These are phyloP conservation scores for Leccinellum albellum DNA, from an alignment of 768 basidiomycete species.

Conservation along the genomic window DNA sequence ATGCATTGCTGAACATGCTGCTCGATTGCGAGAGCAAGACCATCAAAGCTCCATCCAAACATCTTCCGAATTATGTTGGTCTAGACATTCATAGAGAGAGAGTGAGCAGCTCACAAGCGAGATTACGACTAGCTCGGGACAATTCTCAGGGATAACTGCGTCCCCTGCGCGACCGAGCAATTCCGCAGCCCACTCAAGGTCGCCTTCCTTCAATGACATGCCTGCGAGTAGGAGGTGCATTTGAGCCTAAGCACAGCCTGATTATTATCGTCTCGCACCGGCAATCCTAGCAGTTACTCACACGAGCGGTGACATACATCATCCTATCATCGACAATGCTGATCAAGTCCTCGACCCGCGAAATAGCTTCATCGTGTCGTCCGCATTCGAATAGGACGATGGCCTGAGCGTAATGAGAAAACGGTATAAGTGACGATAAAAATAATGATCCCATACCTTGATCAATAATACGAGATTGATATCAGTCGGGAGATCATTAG, in stretches of 20 bases:
- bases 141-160: too few relatives aligned
- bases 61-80: neutral
- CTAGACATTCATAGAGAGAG: too few relatives aligned
- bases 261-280: neutral
- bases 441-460: neutral
- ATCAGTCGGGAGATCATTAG: neutral
- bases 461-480: constrained; percentile 7
- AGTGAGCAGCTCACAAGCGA: neutral
- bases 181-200: neutral
- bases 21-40: neutral
- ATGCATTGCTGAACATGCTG: neutral
- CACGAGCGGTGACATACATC: neutral
- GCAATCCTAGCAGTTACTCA: neutral
- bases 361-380: constrained; percentile 2
- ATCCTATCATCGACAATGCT: neutral
- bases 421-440: accelerated
- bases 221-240: neutral
- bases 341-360: constrained; percentile 2
- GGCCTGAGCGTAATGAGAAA: neutral
- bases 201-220: neutral
- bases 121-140: too few relatives aligned
- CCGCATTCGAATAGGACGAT: constrained; percentile 6
- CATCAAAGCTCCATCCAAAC: constrained; percentile 14
- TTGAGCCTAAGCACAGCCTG: neutral
- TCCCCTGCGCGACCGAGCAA: too few relatives aligned